Percentiles rank a stretch among this genome's conserved stretches.
phyloP scores from a whole-genome alignment of 228 moss, liverwort and hornwort species.

The Sphagnum fallax region DNA sequence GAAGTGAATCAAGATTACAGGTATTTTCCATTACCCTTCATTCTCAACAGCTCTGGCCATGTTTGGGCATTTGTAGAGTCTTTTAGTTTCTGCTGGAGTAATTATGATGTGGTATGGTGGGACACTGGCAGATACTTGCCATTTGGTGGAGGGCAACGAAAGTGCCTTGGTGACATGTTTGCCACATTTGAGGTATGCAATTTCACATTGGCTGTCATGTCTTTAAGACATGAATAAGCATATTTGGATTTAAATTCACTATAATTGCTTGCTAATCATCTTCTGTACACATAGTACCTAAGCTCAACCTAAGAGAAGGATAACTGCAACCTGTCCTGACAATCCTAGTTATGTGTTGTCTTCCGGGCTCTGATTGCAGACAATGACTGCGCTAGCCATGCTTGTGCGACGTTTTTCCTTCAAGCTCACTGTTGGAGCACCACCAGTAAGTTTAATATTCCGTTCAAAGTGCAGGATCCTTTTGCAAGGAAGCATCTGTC shows the following conservation, averaged over 20 bases:
- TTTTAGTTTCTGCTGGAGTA: not conserved
- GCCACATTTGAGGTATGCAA: conserved; percentile 76
- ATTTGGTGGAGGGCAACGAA: conserved; percentile 82
- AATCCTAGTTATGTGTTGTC: too few species aligned
- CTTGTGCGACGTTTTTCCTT: conserved; percentile 67
- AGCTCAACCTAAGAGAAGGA: too few species aligned
- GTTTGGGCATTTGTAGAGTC: not conserved
- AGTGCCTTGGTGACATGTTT: conserved; percentile 85
- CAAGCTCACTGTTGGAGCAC: conserved; percentile 50
- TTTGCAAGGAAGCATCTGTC: too few species aligned
- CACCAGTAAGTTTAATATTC: conserved; percentile 39
- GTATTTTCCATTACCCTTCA: conserved; percentile 11
- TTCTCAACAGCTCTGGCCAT: not conserved
- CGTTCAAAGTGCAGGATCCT: too few species aligned
- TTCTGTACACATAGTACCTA: too few species aligned
- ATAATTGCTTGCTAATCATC: not conserved
- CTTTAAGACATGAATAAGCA: not conserved
- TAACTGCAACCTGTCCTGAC: too few species aligned
- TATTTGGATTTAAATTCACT: not conserved
- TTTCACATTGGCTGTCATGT: not conserved
- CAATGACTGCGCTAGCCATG: conserved; percentile 64
- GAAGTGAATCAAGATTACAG: conserved; percentile 76
- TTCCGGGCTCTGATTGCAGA: conserved; percentile 19
- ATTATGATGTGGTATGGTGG: not conserved
- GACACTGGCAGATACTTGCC: conserved; percentile 53